These are phyloP conservation scores for Aspergillus wentii DNA, from an alignment of 495 filamentous ascomycete genomes.

Conservation along the genomic window DNA sequence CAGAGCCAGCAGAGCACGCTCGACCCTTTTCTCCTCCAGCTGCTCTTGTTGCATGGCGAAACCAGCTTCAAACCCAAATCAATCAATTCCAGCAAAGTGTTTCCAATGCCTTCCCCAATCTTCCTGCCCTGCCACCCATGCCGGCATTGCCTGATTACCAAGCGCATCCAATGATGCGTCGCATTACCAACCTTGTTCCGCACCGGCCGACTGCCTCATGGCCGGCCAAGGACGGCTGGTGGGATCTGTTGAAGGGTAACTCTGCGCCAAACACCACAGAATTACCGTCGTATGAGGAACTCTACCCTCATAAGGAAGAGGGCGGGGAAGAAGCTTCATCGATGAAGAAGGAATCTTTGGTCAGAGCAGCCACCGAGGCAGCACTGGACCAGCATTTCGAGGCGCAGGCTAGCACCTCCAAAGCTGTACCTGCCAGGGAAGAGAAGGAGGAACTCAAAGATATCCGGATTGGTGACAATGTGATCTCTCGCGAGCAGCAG, in stretches of 20 bases:
- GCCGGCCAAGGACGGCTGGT: slow-evolving; percentile 57
- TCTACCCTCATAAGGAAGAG: slow-evolving; percentile 57
- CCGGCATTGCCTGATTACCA: slow-evolving; percentile 69
- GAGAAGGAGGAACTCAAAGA: slow-evolving; percentile 36
- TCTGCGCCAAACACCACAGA: slow-evolving; percentile 37
- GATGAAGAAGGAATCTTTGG: slow-evolving; percentile 56
- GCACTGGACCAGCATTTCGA: slow-evolving; percentile 65
- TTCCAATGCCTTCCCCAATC: slow-evolving; percentile 62
- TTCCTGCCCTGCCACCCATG: slow-evolving; percentile 56
- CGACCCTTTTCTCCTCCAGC: slow-evolving; percentile 51
- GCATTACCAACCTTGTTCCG: slow-evolving; percentile 70
- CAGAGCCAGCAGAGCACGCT: slow-evolving; percentile 22
- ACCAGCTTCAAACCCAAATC: slow-evolving; percentile 71
- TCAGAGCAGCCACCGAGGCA: slow-evolving; percentile 59
- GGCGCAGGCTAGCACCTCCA: slow-evolving; percentile 42
- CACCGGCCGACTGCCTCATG: slow-evolving; percentile 43
- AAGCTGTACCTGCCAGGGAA: slow-evolving; percentile 37
- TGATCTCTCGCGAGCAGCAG: slow-evolving; percentile 66
- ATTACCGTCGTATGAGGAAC: slow-evolving; percentile 77
- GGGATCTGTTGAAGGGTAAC: slow-evolving; percentile 56
- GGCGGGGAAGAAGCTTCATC: slow-evolving; percentile 40
- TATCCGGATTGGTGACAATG: slow-evolving; percentile 39
- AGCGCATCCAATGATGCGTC: slow-evolving; percentile 64
- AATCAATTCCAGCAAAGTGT: slow-evolving; percentile 75
- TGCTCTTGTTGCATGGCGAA: slow-evolving; percentile 66